Evolutionary conservation across 2,329 filamentous ascomycete genomes (phyloP), one percentile per base, ranked within the genome.

Genomic region (Biscogniauxia marginata): DNA sequence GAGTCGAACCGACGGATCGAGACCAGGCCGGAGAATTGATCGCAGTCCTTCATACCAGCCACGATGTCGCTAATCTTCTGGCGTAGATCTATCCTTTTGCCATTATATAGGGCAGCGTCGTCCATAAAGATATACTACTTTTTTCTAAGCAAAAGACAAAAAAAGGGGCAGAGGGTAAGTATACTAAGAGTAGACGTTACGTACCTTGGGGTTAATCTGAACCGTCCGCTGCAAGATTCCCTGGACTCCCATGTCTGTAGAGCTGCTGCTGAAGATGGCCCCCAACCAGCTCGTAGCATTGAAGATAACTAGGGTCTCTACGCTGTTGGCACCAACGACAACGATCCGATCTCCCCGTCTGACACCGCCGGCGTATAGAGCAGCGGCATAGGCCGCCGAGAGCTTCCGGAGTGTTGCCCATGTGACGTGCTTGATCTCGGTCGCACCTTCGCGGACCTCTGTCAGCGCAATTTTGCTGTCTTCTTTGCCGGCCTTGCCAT

Each of bases 231-330:
- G 89, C 63, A 96, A 65, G 18, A 96, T 82, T 0, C 90, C 91
- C 60, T 87, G 86, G 13, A 87, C 85, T 0, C 91, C 91, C 87
- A 95, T 95, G 71, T 96, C 91, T 0, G 91, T 93, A 7, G 86
- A 90, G 52, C 84, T 87, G 49, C 84, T 89, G 62, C 85, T 89
- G 69, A 95, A 95, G 1, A 96, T 70, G 0, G 80, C 91, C 0
- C 91, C 91, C 1, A 95, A 66, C 71, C 87, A 86, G 1, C 82
- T 83, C 0, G 85, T 81, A 0, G 89, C 90, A 56, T 91, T 75
- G 67, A 90, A 88, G 1, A 91, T 83, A 2, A 86, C 76, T 54
- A 92, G 74, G 0, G 90, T 93, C 70, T 92, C 87, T 34, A 91
- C 78, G 43, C 86, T 87, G 63, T 93, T 92, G 21, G 85, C 86